Conservation (phyloP, 768 basidiomycete species). For the Tephrocybe sp. region DNA sequence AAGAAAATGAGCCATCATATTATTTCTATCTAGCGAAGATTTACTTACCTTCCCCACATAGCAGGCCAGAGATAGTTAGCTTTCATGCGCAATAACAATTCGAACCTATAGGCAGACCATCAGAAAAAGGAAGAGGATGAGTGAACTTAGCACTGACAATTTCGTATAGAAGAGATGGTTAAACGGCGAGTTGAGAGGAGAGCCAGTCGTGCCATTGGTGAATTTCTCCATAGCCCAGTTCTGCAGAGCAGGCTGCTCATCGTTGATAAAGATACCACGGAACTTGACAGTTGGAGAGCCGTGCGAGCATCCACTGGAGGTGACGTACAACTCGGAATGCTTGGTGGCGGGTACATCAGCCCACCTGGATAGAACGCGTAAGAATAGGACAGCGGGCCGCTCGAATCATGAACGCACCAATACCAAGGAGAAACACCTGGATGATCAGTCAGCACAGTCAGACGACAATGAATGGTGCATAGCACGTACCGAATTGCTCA, state of each 20-base stretch:
- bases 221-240: conserved; percentile 72
- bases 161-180: conserved; percentile 60
- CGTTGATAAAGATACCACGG: conserved; percentile 72
- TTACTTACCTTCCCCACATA: conserved; percentile 41
- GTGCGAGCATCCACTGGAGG: conserved; percentile 46
- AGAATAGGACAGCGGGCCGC: background rate
- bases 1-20: background rate
- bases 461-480: background rate
- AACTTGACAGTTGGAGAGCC: conserved; percentile 68
- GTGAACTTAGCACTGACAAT: conserved; percentile 33
- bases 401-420: conserved; percentile 37
- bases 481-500: conserved; percentile 57
- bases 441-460: conserved; percentile 1
- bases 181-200: conserved; percentile 53
- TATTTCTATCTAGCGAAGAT: too few relatives aligned
- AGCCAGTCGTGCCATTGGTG: conserved; percentile 56
- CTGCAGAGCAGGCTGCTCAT: conserved; percentile 70
- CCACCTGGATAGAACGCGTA: conserved; percentile 46
- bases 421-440: conserved; percentile 69
- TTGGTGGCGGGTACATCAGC: conserved; percentile 68
- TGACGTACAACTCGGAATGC: conserved; percentile 47
- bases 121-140: background rate
- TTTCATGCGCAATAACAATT: conserved; percentile 62
- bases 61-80: conserved; percentile 73
- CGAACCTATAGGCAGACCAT: conserved; percentile 43